Percentiles rank a stretch among this genome's conserved stretches.
Conservation (phyloP, 306 rosid species). For the Vigna reflexopilosa region DNA sequence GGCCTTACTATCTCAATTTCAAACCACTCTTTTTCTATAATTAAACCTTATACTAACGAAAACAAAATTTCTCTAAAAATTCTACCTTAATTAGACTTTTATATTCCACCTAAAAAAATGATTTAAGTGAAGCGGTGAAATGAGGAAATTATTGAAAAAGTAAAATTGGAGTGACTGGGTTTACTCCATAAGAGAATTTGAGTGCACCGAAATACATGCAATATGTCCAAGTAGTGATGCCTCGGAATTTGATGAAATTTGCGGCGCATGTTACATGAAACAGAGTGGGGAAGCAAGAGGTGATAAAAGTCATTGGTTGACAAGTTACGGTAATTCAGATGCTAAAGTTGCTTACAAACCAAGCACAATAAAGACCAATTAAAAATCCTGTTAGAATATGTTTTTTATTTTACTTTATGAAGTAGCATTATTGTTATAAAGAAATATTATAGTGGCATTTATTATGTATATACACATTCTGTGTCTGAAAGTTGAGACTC, state of each 20-base stretch:
- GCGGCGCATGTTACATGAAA: conserved; percentile 44
- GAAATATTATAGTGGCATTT: not conserved
- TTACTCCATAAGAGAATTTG: not conserved
- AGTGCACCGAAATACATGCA: conserved; percentile 17
- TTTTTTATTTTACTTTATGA: not conserved
- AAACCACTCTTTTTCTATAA: too few relatives aligned
- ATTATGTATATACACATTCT: not conserved
- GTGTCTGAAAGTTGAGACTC: conserved; percentile 17
- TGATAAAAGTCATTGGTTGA: conserved; percentile 41
- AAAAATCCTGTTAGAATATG: not conserved
- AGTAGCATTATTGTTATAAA: not conserved
- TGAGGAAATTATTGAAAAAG: not conserved
- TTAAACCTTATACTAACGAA: too few relatives aligned
- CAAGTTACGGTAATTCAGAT: conserved; percentile 41
- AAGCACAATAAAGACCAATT: conserved; percentile 1
- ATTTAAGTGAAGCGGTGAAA: not conserved
- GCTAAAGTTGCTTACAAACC: conserved; percentile 40
- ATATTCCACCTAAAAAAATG: not conserved
- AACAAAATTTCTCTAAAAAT: too few relatives aligned
- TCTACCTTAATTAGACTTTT: too few relatives aligned
- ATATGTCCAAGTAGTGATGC: not conserved
- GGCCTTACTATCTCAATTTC: too few relatives aligned
- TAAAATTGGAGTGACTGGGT: not conserved
- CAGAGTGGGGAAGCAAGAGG: conserved; percentile 32
- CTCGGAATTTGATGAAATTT: conserved; percentile 35